Percentiles rank a stretch among this genome's conserved stretches.
Evolutionary conservation across 306 rosid genomes (phyloP).

Genomic region (Vachellia pachyceras): DNA sequence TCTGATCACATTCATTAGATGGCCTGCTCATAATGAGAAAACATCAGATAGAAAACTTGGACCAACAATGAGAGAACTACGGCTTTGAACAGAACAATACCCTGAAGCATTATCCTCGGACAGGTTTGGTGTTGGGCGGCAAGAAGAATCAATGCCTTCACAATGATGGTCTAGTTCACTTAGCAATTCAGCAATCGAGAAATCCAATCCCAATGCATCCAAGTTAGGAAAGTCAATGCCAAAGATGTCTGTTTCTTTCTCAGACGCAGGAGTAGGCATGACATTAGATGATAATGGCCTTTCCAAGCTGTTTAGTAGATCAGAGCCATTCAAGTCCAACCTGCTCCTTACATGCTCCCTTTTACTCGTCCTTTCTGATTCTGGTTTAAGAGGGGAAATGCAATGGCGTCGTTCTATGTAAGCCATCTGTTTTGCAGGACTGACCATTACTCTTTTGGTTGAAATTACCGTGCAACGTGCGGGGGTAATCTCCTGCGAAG

Average conservation of each 20-base stretch:
- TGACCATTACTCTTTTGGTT: conserved; percentile 77
- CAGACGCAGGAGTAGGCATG: conserved; percentile 56
- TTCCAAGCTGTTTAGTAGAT: conserved; percentile 42
- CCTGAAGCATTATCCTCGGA: conserved; percentile 56
- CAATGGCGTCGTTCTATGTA: conserved; percentile 70
- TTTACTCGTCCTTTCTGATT: conserved; percentile 50
- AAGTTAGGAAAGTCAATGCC: conserved; percentile 65
- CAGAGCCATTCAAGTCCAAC: conserved; percentile 70
- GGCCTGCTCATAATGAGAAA: conserved; percentile 46
- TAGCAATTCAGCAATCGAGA: conserved; percentile 70
- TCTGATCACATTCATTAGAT: conserved; percentile 45
- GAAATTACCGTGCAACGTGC: conserved; percentile 72
- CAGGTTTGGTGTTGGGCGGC: conserved; percentile 45
- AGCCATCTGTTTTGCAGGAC: conserved; percentile 70
- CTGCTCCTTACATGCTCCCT: conserved; percentile 82
- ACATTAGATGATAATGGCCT: conserved; percentile 44
- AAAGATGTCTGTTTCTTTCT: conserved; percentile 52
- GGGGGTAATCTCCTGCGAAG: conserved; percentile 43
- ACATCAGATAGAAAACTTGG: conserved; percentile 29
- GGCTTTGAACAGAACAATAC: conserved; percentile 54
- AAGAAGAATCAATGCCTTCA: conserved; percentile 59
- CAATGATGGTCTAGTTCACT: conserved; percentile 61
- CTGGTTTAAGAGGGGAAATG: conserved; percentile 63
- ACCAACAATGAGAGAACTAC: background rate
- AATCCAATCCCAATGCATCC: conserved; percentile 65